Conservation (phyloP, 1,284 basidiomycete species). For the Macrocybe sp. region DNA sequence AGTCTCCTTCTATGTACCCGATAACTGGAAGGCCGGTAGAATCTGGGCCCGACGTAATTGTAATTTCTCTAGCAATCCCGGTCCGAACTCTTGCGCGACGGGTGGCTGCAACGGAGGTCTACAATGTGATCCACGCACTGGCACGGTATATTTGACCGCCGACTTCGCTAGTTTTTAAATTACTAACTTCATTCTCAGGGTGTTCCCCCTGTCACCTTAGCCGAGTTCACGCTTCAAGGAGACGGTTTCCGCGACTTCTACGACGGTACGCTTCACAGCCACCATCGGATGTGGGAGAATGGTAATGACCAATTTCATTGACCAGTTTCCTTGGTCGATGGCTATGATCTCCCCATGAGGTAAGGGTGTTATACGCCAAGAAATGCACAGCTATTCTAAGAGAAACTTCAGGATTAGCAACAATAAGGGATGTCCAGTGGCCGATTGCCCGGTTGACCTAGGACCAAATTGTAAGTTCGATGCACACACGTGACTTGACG, state of each 20-base stretch:
- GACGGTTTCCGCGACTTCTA: conserved; percentile 39
- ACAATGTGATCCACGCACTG: conserved; percentile 39
- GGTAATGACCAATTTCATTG: background rate
- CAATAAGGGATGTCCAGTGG: conserved; percentile 42
- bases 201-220: conserved; percentile 57
- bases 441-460: conserved; percentile 51
- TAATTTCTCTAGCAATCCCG: conserved; percentile 40
- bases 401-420: conserved; percentile 34
- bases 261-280: conserved; percentile 29
- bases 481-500: background rate
- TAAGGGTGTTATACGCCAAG: too few relatives aligned
- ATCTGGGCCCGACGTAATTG: conserved; percentile 45
- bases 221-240: conserved; percentile 48
- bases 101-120: conserved; percentile 59
- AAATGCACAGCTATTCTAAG: too few relatives aligned
- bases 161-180: background rate
- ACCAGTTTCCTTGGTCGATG: conserved; percentile 49
- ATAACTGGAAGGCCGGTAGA: conserved; percentile 45
- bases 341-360: conserved; percentile 52
- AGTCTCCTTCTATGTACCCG: conserved; percentile 38
- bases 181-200: conserved; percentile 27
- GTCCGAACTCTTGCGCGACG: conserved; percentile 48
- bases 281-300: background rate
- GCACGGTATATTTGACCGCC: conserved; percentile 32
- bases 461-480: conserved; percentile 34